Evolutionary conservation across 1,284 basidiomycete genomes (phyloP).

Genomic region (Cutaneotrichosporon sp.): DNA sequence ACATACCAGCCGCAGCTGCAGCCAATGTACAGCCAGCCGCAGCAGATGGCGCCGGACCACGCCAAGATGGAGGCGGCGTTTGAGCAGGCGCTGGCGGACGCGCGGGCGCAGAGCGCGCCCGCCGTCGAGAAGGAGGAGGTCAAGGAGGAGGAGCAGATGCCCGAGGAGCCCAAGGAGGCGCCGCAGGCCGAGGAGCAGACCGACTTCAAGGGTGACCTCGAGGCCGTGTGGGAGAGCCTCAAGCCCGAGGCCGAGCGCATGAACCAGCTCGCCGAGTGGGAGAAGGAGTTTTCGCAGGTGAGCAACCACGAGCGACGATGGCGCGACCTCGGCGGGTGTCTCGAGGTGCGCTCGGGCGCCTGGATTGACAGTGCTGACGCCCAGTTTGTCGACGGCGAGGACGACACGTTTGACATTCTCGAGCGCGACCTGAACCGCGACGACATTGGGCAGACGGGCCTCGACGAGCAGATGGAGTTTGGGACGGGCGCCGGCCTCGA

Average conservation of each 20-base stretch:
- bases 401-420: conserved; percentile 48
- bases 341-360: conserved; percentile 9
- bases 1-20: conserved; percentile 24
- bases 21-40: conserved; percentile 46
- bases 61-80: conserved; percentile 69
- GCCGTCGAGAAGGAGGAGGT: conserved; percentile 54
- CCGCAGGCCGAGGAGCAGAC: conserved; percentile 43
- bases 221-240: conserved; percentile 55
- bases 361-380: background rate
- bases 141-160: conserved; percentile 54
- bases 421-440: conserved; percentile 48
- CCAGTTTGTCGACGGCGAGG: conserved; percentile 51
- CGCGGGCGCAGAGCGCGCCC: conserved; percentile 52
- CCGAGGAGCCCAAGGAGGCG: conserved; percentile 55
- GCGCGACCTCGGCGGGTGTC: conserved; percentile 1
- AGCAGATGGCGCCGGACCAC: conserved; percentile 13
- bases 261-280: conserved; percentile 80
- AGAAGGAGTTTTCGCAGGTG: conserved; percentile 77
- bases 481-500: conserved; percentile 30
- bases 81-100: conserved; percentile 71
- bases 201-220: conserved; percentile 54
- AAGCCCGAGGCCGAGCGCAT: conserved; percentile 53
- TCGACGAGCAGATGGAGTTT: conserved; percentile 49
- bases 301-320: conserved; percentile 13
- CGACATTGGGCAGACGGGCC: conserved; percentile 37